Conservation (phyloP, 345 rosid genomes). For the Rhodamnia rubescens region DNA sequence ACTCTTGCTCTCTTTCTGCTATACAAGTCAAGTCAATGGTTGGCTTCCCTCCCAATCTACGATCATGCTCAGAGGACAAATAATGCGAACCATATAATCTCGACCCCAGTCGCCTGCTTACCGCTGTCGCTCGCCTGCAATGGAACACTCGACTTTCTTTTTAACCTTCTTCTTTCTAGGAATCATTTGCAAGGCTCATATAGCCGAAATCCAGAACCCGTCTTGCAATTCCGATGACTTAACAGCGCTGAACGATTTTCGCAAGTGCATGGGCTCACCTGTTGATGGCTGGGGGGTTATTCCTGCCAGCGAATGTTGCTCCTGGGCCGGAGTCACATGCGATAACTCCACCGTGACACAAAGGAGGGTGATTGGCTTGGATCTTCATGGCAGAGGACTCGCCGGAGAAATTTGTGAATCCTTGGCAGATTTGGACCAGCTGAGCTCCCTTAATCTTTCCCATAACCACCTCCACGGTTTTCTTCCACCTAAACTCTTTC, state of each 20-base stretch:
- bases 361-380: constrained; percentile 11
- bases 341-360: background rate
- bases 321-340: constrained; percentile 17
- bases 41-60: background rate
- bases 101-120: background rate
- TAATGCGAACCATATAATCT: background rate
- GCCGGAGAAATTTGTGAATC: constrained; percentile 5
- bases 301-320: constrained; percentile 10
- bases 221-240: constrained; percentile 6
- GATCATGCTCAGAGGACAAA: background rate
- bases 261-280: background rate
- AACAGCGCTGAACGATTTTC: constrained; percentile 3
- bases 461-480: constrained; percentile 1
- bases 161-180: background rate
- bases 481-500: constrained; percentile 8
- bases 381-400: constrained; percentile 11
- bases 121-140: background rate
- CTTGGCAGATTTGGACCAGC: constrained; percentile 8
- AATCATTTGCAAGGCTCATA: background rate
- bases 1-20: background rate
- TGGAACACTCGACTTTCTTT: background rate
- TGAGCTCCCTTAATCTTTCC: constrained; percentile 19
- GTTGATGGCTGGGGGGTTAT: constrained; percentile 3
- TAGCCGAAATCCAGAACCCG: background rate
- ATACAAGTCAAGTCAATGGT: background rate